phyloP scores from a whole-genome alignment of 106 monocot genomes.

The Dendrobium huoshanense region DNA sequence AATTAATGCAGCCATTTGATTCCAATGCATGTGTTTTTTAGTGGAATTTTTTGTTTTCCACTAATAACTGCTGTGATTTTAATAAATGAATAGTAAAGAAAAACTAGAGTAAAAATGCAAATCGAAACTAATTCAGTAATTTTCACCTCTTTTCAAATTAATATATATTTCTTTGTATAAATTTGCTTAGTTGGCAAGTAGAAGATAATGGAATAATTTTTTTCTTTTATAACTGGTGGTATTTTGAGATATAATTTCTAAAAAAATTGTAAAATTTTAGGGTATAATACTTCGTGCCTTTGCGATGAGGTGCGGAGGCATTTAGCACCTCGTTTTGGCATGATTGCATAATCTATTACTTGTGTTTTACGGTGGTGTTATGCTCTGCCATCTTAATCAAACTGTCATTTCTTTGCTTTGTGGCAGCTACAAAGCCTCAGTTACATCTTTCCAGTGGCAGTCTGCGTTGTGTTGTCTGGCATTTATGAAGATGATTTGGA shows the following conservation, averaged over 20 bases:
- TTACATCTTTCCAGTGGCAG: constrained; percentile 66
- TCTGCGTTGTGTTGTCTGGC: constrained; percentile 75
- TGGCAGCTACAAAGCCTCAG: constrained; percentile 37
- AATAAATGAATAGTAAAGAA: no score
- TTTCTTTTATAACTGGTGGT: no score
- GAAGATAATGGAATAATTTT: no score
- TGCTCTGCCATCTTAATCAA: neutral
- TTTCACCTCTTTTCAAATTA: no score
- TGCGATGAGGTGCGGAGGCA: neutral
- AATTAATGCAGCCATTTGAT: no score
- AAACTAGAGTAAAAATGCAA: no score
- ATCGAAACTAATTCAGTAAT: no score
- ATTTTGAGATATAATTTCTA: neutral
- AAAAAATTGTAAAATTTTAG: neutral
- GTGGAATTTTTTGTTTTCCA: no score
- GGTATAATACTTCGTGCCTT: neutral
- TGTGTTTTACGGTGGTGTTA: neutral
- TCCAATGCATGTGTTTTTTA: no score
- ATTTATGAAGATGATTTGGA: constrained; percentile 96
- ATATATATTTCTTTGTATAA: no score
- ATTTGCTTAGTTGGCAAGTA: no score
- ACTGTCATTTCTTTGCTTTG: neutral
- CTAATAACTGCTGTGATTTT: no score
- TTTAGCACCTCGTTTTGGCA: neutral
- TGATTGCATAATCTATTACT: neutral